Base-by-base conservation (phyloP, 371 early-diverging fungal species). In the Dinochytrium kinnereticum region DNA sequence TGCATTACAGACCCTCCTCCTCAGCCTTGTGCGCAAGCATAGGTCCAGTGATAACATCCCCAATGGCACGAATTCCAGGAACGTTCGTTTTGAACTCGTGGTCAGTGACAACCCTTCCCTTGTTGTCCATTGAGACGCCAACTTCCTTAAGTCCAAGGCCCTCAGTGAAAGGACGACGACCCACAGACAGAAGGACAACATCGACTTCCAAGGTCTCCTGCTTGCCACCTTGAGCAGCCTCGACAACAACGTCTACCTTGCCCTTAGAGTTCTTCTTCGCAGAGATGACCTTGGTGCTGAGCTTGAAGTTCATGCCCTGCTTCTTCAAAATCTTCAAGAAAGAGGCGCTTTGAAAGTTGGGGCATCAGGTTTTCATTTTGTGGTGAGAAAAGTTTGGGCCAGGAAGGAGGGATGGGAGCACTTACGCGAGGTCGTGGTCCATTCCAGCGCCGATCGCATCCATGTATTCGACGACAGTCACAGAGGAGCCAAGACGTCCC, bases 11-110 rank as follows among this genome's bases (percentile, higher is more conserved):
- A 83, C 95, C 98, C 85, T 98, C 98, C 86, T 98, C 98, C 85
- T 98, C 98, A 69, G 98, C 98, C 90, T 98, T 98, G 92, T 98
- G 98, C 50, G 98, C 98, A 85, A 98, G 90, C 98, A 98, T 98
- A 68, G 97, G 95, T 61, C 98, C 98, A 64, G 91, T 90, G 71
- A 96, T 96, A 67, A 89, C 97, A 85, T 98, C 99, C 81, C 99
- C 99, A 81, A 98, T 97, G 81, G 96, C 96, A 76, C 94, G 92
- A 75, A 98, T 92, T 38, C 79, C 72, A 71, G 93, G 84, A 53
- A 95, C 90, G 66, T 91, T 90, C 74, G 98, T 98, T 84, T 91
- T 91, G 93, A 94, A 97, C 75, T 92, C 90, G 55, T 88, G 86
- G 80, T 95, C 96, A 76, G 95, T 87, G 70, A 91, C 90, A 68